phyloP scores from a whole-genome alignment of 371 early-diverging fungal genomes.

The Conidiobolus incongruus region DNA sequence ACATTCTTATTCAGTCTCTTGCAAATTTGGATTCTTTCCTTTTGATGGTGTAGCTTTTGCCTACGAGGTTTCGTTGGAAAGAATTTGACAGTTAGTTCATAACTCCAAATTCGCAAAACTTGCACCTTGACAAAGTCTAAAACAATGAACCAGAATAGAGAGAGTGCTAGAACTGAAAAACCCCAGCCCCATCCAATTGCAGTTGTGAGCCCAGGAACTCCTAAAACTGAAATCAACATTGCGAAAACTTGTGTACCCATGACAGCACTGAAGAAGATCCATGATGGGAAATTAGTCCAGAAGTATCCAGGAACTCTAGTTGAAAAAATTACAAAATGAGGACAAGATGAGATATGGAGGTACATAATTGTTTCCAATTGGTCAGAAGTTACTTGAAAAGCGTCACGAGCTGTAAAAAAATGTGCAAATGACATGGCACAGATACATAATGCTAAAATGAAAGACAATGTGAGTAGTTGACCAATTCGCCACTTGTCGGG shows the following conservation, averaged over 20 bases:
- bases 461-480: constrained; percentile 50
- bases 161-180: constrained; percentile 20
- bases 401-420: constrained; percentile 31
- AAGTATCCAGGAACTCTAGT: constrained; percentile 77
- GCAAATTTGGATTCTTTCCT: no score
- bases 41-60: constrained; percentile 14
- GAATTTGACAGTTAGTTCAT: constrained; percentile 41
- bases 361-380: constrained; percentile 53
- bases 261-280: constrained; percentile 53
- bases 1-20: no score
- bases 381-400: constrained; percentile 6
- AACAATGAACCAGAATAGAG: constrained; percentile 32
- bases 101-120: constrained; percentile 39
- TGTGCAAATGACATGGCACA: constrained; percentile 44
- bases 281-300: constrained; percentile 64
- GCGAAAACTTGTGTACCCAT: constrained; percentile 82
- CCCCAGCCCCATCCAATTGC: constrained; percentile 27
- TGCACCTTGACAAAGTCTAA: constrained; percentile 60
- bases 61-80: constrained; percentile 36
- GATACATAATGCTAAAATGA: constrained; percentile 35
- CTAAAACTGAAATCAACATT: constrained; percentile 63
- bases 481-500: constrained; percentile 80
- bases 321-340: constrained; percentile 93
- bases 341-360: constrained; percentile 65
- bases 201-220: constrained; percentile 22